Percentiles rank a stretch among this genome's conserved stretches.
These are phyloP conservation scores for Mycosphaerella arachidis DNA, from an alignment of 2,329 filamentous ascomycete genomes.

Conservation along the genomic window DNA sequence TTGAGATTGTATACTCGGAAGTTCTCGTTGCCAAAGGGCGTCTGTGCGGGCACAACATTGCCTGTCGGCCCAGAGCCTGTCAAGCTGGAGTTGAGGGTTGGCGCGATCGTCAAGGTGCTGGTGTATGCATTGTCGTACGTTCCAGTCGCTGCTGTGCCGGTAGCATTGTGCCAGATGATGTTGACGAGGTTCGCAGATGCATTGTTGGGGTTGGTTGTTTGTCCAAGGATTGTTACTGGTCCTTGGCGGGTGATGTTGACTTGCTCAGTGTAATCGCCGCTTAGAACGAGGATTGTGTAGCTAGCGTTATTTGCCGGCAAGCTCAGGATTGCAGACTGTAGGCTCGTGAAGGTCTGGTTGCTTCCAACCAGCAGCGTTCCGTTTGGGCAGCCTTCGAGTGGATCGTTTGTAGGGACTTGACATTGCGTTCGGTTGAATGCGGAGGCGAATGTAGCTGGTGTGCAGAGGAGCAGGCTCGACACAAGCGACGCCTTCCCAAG, in stretches of 20 bases:
- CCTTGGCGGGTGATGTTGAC: slow-evolving; percentile 61
- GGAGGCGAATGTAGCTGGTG: neutral
- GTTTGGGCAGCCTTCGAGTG: slow-evolving; percentile 38
- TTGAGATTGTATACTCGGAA: slow-evolving; percentile 66
- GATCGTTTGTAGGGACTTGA: slow-evolving; percentile 36
- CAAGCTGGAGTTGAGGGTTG: slow-evolving; percentile 58
- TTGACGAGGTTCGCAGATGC: slow-evolving; percentile 50
- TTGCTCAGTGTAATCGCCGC: slow-evolving; percentile 60
- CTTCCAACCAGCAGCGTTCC: slow-evolving; percentile 31
- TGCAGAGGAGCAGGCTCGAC: neutral
- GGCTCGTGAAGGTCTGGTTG: slow-evolving; percentile 29
- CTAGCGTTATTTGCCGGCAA: slow-evolving; percentile 43
- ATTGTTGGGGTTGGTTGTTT: slow-evolving; percentile 47
- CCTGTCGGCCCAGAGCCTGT: slow-evolving; percentile 61
- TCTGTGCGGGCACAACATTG: slow-evolving; percentile 55
- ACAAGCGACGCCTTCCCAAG: neutral
- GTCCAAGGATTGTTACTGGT: slow-evolving; percentile 59
- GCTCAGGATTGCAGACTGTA: slow-evolving; percentile 48
- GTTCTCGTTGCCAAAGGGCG: slow-evolving; percentile 59
- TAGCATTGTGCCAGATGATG: slow-evolving; percentile 56
- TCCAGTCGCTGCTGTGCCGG: slow-evolving; percentile 39
- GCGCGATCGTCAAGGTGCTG: slow-evolving; percentile 58
- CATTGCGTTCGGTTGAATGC: slow-evolving; percentile 24
- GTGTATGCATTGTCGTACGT: slow-evolving; percentile 60
- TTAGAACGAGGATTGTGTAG: slow-evolving; percentile 55